A percentile compares a stretch with the other conserved stretches of the same genome.
These are phyloP conservation scores for Phyllosticta citriasiana DNA, from an alignment of 2,329 filamentous ascomycete genomes.

Conservation along the genomic window DNA sequence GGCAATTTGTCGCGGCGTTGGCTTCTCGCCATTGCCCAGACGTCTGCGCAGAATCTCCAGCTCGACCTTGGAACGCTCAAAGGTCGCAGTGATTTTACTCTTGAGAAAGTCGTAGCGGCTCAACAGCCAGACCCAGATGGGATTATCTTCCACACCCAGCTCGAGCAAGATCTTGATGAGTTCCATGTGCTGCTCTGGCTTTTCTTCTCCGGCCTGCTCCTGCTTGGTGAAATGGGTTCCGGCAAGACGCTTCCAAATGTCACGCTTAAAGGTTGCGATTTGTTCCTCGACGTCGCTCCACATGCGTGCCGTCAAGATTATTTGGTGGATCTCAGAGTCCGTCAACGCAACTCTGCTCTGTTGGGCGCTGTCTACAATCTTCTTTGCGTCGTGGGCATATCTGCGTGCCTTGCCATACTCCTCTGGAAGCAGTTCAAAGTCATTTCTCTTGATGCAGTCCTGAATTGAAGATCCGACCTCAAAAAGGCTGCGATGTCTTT, in stretches of 20 bases:
- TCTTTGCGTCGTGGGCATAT: conserved; percentile 68
- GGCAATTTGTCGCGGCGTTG: conserved; percentile 56
- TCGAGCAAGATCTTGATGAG: conserved; percentile 84
- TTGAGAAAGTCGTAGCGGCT: conserved; percentile 86
- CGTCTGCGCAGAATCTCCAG: conserved; percentile 82
- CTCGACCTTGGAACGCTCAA: conserved; percentile 81
- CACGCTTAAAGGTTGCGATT: conserved; percentile 75
- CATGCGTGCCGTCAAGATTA: conserved; percentile 83
- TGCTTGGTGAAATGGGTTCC: conserved; percentile 50
- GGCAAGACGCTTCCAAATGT: conserved; percentile 74
- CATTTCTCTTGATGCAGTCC: conserved; percentile 80
- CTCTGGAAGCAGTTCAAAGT: conserved; percentile 80
- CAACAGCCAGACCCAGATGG: conserved; percentile 90
- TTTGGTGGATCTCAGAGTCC: conserved; percentile 73
- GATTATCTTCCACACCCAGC: conserved; percentile 87
- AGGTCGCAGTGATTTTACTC: conserved; percentile 67
- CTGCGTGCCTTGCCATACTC: conserved; percentile 76
- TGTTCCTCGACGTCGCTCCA: conserved; percentile 91
- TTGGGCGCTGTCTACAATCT: conserved; percentile 49
- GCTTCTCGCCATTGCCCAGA: conserved; percentile 64
- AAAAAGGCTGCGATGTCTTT: conserved; percentile 71
- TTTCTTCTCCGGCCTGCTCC: conserved; percentile 35
- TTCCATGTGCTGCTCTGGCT: conserved; percentile 80
- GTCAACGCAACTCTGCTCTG: conserved; percentile 47
- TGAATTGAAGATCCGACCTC: conserved; percentile 68